Conservation (phyloP, 176 grass and related monocot genomes). For the Musa beccarii region DNA sequence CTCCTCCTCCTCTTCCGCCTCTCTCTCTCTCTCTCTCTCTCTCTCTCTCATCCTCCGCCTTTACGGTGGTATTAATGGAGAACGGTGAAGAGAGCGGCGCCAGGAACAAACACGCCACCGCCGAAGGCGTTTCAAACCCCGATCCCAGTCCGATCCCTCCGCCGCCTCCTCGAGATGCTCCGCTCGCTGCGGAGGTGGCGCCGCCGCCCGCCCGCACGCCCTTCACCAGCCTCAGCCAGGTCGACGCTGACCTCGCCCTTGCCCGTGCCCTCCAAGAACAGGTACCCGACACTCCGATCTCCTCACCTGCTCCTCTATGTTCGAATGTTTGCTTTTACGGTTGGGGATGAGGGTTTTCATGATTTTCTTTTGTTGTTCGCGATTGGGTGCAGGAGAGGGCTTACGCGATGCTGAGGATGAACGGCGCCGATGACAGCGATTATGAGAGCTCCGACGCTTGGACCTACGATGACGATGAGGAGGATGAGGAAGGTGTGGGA, state of each 20-base stretch:
- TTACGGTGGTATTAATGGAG: conserved; percentile 29
- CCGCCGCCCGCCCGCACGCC: conserved; percentile 33
- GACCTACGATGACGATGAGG: conserved; percentile 60
- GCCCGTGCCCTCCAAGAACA: conserved; percentile 94
- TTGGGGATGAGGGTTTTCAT: neutral
- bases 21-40: neutral
- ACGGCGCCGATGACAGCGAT: conserved; percentile 53
- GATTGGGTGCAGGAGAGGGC: conserved; percentile 66
- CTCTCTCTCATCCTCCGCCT: neutral
- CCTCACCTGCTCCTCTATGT: neutral
- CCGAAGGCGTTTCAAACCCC: conserved; percentile 17
- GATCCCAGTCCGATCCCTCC: conserved; percentile 31
- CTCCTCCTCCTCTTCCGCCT: conserved; percentile 11
- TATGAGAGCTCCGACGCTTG: conserved; percentile 80
- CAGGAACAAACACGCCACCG: conserved; percentile 30
- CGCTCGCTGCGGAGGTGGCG: conserved; percentile 21
- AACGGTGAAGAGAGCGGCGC: conserved; percentile 48
- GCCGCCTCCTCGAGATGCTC: conserved; percentile 17
- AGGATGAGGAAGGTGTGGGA: conserved; percentile 38
- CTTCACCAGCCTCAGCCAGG: conserved; percentile 86
- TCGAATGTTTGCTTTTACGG: neutral
- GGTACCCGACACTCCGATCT: conserved; percentile 28
- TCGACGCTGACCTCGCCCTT: conserved; percentile 92
- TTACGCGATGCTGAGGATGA: conserved; percentile 87
- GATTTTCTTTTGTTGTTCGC: conserved; percentile 18